Percentiles rank a stretch among this genome's conserved stretches.
These are phyloP conservation scores for Coprinopsis sp. DNA, from an alignment of 768 basidiomycete species.

Conservation along the genomic window DNA sequence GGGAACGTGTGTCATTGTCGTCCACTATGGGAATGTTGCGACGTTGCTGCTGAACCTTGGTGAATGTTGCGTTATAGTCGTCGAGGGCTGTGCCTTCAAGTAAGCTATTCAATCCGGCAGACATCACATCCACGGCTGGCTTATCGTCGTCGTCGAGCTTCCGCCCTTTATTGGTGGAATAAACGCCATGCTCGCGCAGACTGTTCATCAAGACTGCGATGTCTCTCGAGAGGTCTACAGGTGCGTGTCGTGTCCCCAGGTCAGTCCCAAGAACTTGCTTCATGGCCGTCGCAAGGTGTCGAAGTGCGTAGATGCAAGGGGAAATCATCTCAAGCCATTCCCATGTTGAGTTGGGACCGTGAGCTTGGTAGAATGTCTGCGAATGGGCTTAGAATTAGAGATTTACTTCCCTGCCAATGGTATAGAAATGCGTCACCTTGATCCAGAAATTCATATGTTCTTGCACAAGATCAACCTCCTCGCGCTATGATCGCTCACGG, in stretches of 20 bases:
- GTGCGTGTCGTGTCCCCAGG: constrained; percentile 16
- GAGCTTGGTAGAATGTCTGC: constrained; percentile 20
- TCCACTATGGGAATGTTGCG: not conserved
- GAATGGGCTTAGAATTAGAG: not conserved
- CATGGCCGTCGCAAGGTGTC: constrained; percentile 15
- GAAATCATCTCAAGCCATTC: constrained; percentile 23
- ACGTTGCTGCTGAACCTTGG: not conserved
- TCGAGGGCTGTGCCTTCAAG: not conserved
- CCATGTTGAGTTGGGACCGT: constrained; percentile 22
- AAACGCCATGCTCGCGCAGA: constrained; percentile 19
- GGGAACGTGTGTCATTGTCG: too few species aligned
- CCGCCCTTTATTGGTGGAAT: constrained; percentile 14
- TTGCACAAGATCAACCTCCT: constrained; percentile 28
- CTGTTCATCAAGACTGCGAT: constrained; percentile 20
- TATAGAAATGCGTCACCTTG: constrained; percentile 21
- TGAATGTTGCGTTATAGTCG: not conserved
- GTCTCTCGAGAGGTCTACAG: constrained; percentile 16
- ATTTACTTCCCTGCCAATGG: not conserved
- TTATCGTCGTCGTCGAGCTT: constrained; percentile 14
- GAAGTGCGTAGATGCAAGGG: constrained; percentile 21
- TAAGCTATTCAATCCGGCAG: constrained; percentile 5
- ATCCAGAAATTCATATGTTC: constrained; percentile 33
- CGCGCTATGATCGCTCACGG: constrained; percentile 27
- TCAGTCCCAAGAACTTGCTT: constrained; percentile 17
- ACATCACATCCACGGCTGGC: constrained; percentile 11